Conservation (phyloP, 2,329 filamentous ascomycete genomes). For the Penicillium sp. region DNA sequence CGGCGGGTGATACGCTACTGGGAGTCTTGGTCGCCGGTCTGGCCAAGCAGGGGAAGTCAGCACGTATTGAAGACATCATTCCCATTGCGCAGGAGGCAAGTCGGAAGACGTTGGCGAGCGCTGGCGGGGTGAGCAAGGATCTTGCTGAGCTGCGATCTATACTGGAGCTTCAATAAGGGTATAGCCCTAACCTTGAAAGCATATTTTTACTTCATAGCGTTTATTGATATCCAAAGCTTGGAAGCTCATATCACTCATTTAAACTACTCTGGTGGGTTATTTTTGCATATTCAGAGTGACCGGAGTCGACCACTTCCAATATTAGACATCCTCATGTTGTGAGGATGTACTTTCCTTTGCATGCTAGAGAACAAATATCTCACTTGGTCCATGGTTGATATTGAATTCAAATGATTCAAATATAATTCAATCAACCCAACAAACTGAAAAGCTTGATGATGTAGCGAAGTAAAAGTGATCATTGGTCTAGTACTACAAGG, state of each 20-base stretch:
- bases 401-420: too few relatives aligned
- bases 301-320: too few relatives aligned
- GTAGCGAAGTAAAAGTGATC: too few relatives aligned
- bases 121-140: constrained; percentile 63
- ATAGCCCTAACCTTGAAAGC: not conserved
- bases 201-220: constrained; percentile 1
- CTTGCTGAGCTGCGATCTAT: constrained; percentile 24
- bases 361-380: too few relatives aligned
- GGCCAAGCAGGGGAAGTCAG: constrained; percentile 52
- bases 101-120: constrained; percentile 73
- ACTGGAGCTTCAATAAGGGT: constrained; percentile 5
- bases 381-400: too few relatives aligned
- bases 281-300: too few relatives aligned
- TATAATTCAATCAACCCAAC: too few relatives aligned
- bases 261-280: too few relatives aligned
- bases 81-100: constrained; percentile 79
- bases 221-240: constrained; percentile 1
- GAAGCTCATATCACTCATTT: not conserved
- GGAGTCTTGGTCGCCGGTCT: constrained; percentile 82
- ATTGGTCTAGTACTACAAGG: too few relatives aligned
- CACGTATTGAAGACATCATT: constrained; percentile 63
- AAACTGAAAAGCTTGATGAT: too few relatives aligned
- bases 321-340: too few relatives aligned
- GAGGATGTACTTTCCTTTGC: too few relatives aligned
- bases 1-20: constrained; percentile 89